Base-by-base conservation (phyloP, 805 yeast genomes). In the Candida ficus region DNA sequence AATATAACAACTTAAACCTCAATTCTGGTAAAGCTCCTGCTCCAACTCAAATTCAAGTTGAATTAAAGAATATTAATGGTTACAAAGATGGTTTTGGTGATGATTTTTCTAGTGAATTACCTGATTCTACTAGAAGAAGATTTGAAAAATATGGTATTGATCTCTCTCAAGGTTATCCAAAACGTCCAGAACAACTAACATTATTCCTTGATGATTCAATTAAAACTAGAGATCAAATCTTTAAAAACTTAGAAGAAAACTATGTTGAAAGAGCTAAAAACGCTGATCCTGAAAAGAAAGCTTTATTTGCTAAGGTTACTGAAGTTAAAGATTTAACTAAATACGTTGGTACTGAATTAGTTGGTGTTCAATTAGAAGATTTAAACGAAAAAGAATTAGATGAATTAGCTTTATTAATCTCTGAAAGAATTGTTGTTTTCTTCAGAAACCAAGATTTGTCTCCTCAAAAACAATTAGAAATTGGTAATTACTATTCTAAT, bases 391-490 rank as follows among this genome's bases (percentile, higher is more conserved):
- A 61, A 48, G 76, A 72, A 51, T 61, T 55, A 39, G 75, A 72
- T 50, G 75, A 72, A 53, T 60, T 72, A 43, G 76, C 76, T 7
- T 55, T 70, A 12, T 52, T 72, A 34, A 57, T 70, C 28, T 71
- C 76, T 19, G 74, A 70, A 53, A 63, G 78, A 49, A 67, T 66
- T n/a, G 76, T 71, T 31, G 77, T 73, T 14, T 71, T 73, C 50
- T 71, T 73, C 14, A 44, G 48, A 42, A 40, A 47, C 26, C 50
- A 47, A 36, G 48, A 44, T 26, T 33, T 47, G 21, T 32, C 50
- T 4, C 50, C 50, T 34, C 50, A 47, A 34, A 44, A 34, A 25
- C 50, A 47, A 37, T 26, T 47, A 20, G 43, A 38, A 16, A 39
- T 47, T 35, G 50, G 50, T 29, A 31, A 44, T 14, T 44, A 36